A percentile compares a stretch with the other conserved stretches of the same genome.
phyloP scores from a whole-genome alignment of 371 early-diverging fungal genomes.

The Rhizopus arrhizus region DNA sequence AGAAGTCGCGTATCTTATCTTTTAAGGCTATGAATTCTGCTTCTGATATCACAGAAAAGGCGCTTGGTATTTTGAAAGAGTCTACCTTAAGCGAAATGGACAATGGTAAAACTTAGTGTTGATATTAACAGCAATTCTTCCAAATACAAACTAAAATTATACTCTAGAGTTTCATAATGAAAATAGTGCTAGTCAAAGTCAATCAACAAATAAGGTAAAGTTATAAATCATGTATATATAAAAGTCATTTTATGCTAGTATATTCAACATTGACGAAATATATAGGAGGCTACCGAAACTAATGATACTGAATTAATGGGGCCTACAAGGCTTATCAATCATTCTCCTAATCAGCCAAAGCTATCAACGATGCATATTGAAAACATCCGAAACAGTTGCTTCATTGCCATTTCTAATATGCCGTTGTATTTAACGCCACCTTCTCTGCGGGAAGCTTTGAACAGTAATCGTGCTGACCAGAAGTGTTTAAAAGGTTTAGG shows the following conservation, averaged over 20 bases:
- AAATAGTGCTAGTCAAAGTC: conserved; percentile 2
- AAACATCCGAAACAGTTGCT: conserved; percentile 1
- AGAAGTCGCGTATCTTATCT: conserved; percentile 8
- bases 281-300: conserved; percentile 14
- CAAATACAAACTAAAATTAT: conserved; percentile 5
- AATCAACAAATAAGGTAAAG: conserved; percentile 11
- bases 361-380: conserved; percentile 9
- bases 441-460: conserved; percentile 9
- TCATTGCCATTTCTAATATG: conserved; percentile 3
- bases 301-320: conserved; percentile 1
- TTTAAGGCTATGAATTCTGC: conserved; percentile 12
- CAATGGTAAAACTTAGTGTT: conserved; percentile 5
- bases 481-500: background rate
- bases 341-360: conserved; percentile 12
- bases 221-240: conserved; percentile 9
- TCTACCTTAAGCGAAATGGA: conserved; percentile 12
- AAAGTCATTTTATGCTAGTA: conserved; percentile 11
- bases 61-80: conserved; percentile 15
- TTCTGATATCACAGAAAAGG: conserved; percentile 15
- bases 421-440: conserved; percentile 1
- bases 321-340: conserved; percentile 6
- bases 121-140: conserved; percentile 12
- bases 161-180: conserved; percentile 1
- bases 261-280: conserved; percentile 20
- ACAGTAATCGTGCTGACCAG: background rate